Percentiles rank a stretch among this genome's conserved stretches.
These are phyloP conservation scores for Rhizophora mangle DNA, from an alignment of 345 rosid species.

Conservation along the genomic window DNA sequence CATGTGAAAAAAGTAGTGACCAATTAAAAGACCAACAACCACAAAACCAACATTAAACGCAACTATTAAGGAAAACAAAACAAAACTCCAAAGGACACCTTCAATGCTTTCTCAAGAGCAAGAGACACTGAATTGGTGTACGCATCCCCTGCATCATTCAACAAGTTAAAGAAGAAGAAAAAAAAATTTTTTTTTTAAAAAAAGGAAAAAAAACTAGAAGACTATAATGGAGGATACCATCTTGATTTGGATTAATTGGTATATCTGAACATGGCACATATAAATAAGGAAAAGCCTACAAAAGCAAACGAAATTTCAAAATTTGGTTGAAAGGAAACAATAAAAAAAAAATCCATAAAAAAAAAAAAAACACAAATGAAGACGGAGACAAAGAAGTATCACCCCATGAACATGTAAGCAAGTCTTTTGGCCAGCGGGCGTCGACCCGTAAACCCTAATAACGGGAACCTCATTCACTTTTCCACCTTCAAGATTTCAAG, in stretches of 20 bases:
- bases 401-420: slow-evolving; percentile 92
- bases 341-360: neutral
- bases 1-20: neutral
- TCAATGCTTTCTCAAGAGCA: slow-evolving; percentile 78
- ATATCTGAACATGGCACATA: slow-evolving; percentile 74
- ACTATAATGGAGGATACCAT: slow-evolving; percentile 39
- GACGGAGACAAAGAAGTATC: slow-evolving; percentile 5
- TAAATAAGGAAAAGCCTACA: slow-evolving; percentile 84
- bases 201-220: neutral
- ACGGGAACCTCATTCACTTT: slow-evolving; percentile 83
- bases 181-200: too few relatives aligned
- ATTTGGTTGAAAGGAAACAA: neutral
- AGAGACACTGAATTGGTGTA: slow-evolving; percentile 44
- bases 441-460: slow-evolving; percentile 81
- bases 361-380: neutral
- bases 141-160: slow-evolving; percentile 47
- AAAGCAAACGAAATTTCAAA: slow-evolving; percentile 16
- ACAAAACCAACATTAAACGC: neutral
- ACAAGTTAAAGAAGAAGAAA: slow-evolving; percentile 13
- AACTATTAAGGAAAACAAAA: neutral
- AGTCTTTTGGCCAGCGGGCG: slow-evolving; percentile 91
- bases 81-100: slow-evolving; percentile 41
- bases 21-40: neutral
- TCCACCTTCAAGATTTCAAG: slow-evolving; percentile 46
- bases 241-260: slow-evolving; percentile 32